Percentiles rank a stretch among this genome's conserved stretches.
phyloP scores from a whole-genome alignment of 2,329 filamentous ascomycete species.

The Dryadomyces sulphureus region DNA sequence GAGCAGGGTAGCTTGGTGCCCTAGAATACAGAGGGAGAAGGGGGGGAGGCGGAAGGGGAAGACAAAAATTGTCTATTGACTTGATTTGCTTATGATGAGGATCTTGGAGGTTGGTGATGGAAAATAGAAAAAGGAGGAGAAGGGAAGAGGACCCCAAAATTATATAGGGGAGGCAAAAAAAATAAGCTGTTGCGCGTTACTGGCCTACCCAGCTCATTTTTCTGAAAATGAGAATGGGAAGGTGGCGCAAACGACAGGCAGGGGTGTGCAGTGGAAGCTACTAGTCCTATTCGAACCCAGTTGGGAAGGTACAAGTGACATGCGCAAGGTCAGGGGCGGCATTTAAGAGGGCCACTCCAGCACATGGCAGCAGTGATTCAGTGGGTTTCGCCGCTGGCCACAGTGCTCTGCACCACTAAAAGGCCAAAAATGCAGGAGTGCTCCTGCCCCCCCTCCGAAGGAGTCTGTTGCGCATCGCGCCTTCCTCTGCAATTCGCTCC shows the following conservation, averaged over 20 bases:
- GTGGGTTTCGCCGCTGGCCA: neutral
- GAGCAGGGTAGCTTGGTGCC: slow-evolving; percentile 80
- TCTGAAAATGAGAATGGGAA: slow-evolving; percentile 15
- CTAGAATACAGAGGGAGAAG: slow-evolving; percentile 41
- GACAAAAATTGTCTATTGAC: slow-evolving; percentile 10
- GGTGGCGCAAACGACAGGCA: slow-evolving; percentile 10
- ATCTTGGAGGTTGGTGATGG: slow-evolving; percentile 18
- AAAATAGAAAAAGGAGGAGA: slow-evolving; percentile 19
- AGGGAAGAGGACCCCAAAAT: slow-evolving; percentile 17
- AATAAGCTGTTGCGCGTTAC: slow-evolving; percentile 4
- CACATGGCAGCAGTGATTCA: neutral
- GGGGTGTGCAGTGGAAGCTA: slow-evolving; percentile 9
- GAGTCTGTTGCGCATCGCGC: slow-evolving; percentile 1
- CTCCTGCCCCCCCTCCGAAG: too few relatives aligned
- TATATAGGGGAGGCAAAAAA: slow-evolving; percentile 16
- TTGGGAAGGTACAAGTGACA: slow-evolving; percentile 3
- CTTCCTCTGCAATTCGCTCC: too few relatives aligned
- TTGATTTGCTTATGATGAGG: slow-evolving; percentile 24
- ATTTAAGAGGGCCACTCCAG: neutral
- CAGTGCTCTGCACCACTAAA: neutral
- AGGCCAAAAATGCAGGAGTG: neutral
- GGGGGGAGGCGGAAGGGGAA: slow-evolving; percentile 13
- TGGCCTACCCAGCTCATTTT: slow-evolving; percentile 3
- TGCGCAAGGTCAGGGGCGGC: neutral
- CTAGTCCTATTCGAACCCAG: neutral